Evolutionary conservation across 2,329 filamentous ascomycete species (phyloP), one percentile per base, ranked within the genome.

Genomic region (Thyridium curvatum): DNA sequence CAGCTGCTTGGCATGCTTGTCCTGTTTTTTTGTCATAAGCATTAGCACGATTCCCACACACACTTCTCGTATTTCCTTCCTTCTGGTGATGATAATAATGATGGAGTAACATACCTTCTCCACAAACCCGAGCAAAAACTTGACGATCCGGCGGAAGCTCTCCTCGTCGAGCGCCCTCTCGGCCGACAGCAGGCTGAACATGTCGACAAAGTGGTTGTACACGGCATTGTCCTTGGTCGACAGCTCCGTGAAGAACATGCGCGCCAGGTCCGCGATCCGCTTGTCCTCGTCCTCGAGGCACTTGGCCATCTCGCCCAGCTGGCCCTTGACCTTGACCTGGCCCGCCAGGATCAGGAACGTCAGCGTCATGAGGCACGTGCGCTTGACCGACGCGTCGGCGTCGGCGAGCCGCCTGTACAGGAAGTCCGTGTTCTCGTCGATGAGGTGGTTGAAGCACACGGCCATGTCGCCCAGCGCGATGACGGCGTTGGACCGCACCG

Each of bases 201-300:
- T 97, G 58, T 98, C 93, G 18, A 98, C 89, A 63, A 98, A 98
- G 66, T 98, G 91, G 60, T 98, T 98, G 63, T 98, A 98, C 3
- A 98, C 88, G 3, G 93, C 93, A 56, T 98, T 98, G 60, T 98
- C 93, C 69, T 98, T 98, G 50, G 89, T 95, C 45, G 90, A 89
- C 40, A 98, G 75, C 63, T 98, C 93, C 0, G 88, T 91, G 63
- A 98, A 98, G 77, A 98, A 98, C 91, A 97, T 97, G 42, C 88
- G 77, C 12, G 89, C 87, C 55, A 98, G 75, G 56, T 98, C 93
- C 1, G 90, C 86, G 46, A 97, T 95, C 45, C 86, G 79, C 63
- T 90, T 89, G 56, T 98, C 94, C n/a, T 82, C 80, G 54, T 98
- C 93, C 62, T 98, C 93, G 21, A 98, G 75, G 50, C 93, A 98